A percentile compares a stretch with the other conserved stretches of the same genome.
These are phyloP conservation scores for Styphnolobium japonicum DNA, from an alignment of 306 rosid genomes.

Conservation along the genomic window DNA sequence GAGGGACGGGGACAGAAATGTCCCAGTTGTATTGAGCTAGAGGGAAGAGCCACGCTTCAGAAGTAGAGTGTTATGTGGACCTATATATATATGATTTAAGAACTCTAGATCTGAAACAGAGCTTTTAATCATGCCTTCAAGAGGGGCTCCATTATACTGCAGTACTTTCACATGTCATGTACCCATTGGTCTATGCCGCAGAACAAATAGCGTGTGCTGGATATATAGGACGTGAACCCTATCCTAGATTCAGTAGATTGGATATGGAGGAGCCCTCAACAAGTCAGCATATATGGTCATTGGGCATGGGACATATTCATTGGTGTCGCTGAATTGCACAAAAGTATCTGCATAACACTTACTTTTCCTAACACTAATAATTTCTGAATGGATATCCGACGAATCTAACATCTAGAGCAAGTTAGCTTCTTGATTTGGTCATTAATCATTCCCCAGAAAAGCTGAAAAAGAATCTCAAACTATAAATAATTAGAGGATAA, in stretches of 20 bases:
- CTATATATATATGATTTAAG: not conserved
- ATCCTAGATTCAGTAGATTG: not conserved
- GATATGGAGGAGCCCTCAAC: not conserved
- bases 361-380: slow-evolving; percentile 7
- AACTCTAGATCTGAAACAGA: not conserved
- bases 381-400: not conserved
- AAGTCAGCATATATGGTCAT: slow-evolving; percentile 25
- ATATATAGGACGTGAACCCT: not conserved
- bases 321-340: slow-evolving; percentile 32
- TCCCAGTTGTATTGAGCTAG: not conserved
- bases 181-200: not conserved
- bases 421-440: slow-evolving; percentile 18
- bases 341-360: not conserved
- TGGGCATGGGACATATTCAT: slow-evolving; percentile 30
- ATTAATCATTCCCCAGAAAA: slow-evolving; percentile 19
- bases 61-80: not conserved
- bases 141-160: not conserved
- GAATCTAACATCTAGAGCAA: slow-evolving; percentile 24
- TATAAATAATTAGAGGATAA: slow-evolving; percentile 22
- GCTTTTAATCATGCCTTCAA: not conserved
- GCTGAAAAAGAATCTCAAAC: slow-evolving; percentile 19
- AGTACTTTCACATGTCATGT: not conserved
- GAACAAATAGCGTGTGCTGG: not conserved
- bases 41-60: not conserved
- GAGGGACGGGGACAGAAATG: not conserved